A percentile compares a stretch with the other conserved stretches of the same genome.
phyloP scores from a whole-genome alignment of 2,329 filamentous ascomycete species.

The Sordariomycetes sp. region DNA sequence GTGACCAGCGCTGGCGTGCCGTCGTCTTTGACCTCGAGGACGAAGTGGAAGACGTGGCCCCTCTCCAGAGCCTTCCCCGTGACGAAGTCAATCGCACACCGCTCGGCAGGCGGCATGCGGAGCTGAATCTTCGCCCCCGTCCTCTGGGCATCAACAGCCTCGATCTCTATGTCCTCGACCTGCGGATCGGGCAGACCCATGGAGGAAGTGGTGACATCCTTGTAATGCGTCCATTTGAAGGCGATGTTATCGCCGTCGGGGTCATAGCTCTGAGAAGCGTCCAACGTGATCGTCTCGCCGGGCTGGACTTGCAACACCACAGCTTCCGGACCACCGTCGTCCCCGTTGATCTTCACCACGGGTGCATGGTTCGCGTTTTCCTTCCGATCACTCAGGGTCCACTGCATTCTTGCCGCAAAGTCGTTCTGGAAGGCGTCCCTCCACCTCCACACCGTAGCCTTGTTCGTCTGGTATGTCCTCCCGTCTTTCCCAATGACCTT shows the following conservation, averaged over 20 bases:
- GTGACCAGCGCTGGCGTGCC: not conserved
- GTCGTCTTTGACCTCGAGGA: not conserved
- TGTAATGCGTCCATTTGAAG: conserved; percentile 40
- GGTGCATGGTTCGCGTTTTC: conserved; percentile 34
- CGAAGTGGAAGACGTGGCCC: not conserved
- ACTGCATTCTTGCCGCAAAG: conserved; percentile 29
- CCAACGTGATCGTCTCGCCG: conserved; percentile 25
- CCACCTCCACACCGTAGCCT: conserved; percentile 31
- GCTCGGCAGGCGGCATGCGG: not conserved
- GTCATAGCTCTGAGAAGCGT: conserved; percentile 33
- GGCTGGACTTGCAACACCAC: conserved; percentile 26
- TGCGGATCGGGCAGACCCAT: not conserved
- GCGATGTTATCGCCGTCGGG: conserved; percentile 28
- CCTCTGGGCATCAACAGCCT: too few relatives aligned
- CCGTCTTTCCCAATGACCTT: conserved; percentile 11
- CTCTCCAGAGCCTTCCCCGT: not conserved
- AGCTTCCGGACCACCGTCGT: conserved; percentile 21
- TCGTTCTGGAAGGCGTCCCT: conserved; percentile 26
- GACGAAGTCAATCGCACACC: not conserved
- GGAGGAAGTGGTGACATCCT: conserved; percentile 10
- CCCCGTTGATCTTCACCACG: conserved; percentile 29
- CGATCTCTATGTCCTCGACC: too few relatives aligned
- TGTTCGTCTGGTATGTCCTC: too few relatives aligned
- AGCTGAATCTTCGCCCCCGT: not conserved
- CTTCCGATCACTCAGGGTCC: conserved; percentile 19